Evolutionary conservation across 2,329 filamentous ascomycete species (phyloP), one percentile per base, ranked within the genome.

Genomic region (Exserohilum rostratum): DNA sequence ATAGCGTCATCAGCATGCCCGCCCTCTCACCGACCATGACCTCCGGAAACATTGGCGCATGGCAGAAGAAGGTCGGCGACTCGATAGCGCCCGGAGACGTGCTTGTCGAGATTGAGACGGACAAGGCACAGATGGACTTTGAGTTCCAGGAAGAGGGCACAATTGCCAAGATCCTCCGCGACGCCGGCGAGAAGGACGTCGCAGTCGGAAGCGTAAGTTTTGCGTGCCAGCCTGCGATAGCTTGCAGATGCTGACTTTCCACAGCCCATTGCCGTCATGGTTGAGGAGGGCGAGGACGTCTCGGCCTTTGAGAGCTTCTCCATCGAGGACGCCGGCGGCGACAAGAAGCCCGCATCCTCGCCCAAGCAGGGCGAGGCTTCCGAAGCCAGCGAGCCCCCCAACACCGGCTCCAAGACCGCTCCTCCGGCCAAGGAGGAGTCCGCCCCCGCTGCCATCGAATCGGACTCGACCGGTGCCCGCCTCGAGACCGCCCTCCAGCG

Each of bases 61-160:
- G 95, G 95, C 91, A 98, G 83, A 99, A 98, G 86, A 96, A 97
- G 83, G 84, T 87, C 65, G 95, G 95, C 74, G 95, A 99, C 78
- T 74, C 82, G 60, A 88, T 99, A 77, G 82, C 86, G 54, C 93
- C 96, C 47, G 95, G 95, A 76, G 95, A 99, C 76, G 95, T 99
- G 42, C 82, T 99, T 67, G 93, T 96, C 67, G 93, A 96, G 84
- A 96, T 98, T 72, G 95, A 99, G 85, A 99, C 95, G 70, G 95
- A 99, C 81, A 99, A 99, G 85, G 95, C 95, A 63, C 95, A 98
- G 83, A 99, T 99, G 95, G 95, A 99, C 83, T 98, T 99, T 77
- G 95, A 99, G 80, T 98, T 96, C 80, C 95, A 99, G 80, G 95
- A 99, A 73, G 95, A 98, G 76, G 95, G 93, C 82, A 85, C 96